Evolutionary conservation across 78 protist genomes (phyloP).

Genomic region (Monosiga brevicollis): DNA sequence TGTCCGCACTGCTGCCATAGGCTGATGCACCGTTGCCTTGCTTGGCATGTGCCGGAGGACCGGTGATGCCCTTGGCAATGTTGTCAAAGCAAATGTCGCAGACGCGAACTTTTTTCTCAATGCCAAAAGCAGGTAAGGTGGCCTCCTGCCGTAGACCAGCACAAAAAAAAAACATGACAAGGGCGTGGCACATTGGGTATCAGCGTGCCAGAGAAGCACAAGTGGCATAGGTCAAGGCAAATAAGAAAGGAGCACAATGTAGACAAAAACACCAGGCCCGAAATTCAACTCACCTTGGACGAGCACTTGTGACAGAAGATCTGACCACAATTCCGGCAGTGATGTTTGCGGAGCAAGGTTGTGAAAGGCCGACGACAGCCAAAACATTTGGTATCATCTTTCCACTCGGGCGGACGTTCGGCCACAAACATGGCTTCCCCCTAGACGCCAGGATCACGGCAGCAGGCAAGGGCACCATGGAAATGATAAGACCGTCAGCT

Average conservation of each 20-base stretch:
- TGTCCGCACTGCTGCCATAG: too few species aligned
- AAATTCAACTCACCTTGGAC: neutral
- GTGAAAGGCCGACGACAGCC: neutral
- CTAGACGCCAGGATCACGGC: too few species aligned
- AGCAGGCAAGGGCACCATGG: too few species aligned
- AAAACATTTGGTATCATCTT: neutral
- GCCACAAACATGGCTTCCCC: neutral
- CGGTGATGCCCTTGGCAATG: neutral
- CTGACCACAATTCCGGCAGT: conserved; percentile 7
- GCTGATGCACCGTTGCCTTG: too few species aligned
- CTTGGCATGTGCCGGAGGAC: too few species aligned
- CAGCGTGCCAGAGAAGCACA: neutral
- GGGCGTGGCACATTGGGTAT: neutral
- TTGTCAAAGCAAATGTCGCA: neutral
- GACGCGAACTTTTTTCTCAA: neutral
- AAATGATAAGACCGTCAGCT: too few species aligned
- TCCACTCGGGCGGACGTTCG: conserved; percentile 2
- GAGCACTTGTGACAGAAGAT: neutral
- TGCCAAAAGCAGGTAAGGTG: neutral
- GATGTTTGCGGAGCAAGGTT: neutral
- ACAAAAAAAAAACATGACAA: neutral
- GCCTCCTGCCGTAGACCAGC: neutral
- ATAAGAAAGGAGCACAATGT: too few species aligned
- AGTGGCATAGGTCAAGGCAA: neutral
- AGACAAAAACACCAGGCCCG: neutral